These are phyloP conservation scores for Trichoderma pleuroti DNA, from an alignment of 2,329 filamentous ascomycete species.

Conservation along the genomic window DNA sequence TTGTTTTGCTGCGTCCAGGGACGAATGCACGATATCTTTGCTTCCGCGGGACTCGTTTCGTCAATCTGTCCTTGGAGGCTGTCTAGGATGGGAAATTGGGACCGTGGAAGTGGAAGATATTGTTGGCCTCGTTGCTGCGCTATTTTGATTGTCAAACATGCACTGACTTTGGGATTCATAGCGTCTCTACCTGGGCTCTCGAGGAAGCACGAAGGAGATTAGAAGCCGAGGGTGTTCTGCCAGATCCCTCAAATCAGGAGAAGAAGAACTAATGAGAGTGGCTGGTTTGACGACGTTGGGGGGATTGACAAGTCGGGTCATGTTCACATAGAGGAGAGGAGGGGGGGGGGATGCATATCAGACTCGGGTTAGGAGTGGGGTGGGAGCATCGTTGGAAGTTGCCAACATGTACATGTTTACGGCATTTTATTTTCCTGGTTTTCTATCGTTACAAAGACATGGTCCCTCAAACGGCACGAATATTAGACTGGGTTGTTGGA, in stretches of 20 bases:
- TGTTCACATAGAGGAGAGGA: slow-evolving; percentile 19
- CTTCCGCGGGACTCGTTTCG: neutral
- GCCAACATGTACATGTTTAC: slow-evolving; percentile 34
- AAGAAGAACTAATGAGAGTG: slow-evolving; percentile 44
- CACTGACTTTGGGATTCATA: slow-evolving; percentile 41
- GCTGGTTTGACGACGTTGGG: neutral
- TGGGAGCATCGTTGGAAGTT: slow-evolving; percentile 21
- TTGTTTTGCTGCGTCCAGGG: neutral
- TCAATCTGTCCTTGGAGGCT: neutral
- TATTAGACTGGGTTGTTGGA: slow-evolving; percentile 29
- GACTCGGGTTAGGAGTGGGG: slow-evolving; percentile 21
- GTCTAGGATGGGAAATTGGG: no score
- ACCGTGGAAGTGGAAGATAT: neutral
- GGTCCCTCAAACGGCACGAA: slow-evolving; percentile 30
- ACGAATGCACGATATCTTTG: neutral
- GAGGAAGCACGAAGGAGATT: slow-evolving; percentile 94
- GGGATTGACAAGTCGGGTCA: neutral
- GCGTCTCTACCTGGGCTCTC: slow-evolving; percentile 98
- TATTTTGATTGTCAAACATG: slow-evolving; percentile 24
- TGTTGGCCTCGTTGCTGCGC: slow-evolving; percentile 23
- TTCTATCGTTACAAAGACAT: slow-evolving; percentile 25
- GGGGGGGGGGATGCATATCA: slow-evolving; percentile 4
- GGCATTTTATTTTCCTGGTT: slow-evolving; percentile 27
- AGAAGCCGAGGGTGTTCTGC: slow-evolving; percentile 90
- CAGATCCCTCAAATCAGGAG: slow-evolving; percentile 61